Conservation (phyloP, 2,329 filamentous ascomycete species). For the Cladosporium sp. region DNA sequence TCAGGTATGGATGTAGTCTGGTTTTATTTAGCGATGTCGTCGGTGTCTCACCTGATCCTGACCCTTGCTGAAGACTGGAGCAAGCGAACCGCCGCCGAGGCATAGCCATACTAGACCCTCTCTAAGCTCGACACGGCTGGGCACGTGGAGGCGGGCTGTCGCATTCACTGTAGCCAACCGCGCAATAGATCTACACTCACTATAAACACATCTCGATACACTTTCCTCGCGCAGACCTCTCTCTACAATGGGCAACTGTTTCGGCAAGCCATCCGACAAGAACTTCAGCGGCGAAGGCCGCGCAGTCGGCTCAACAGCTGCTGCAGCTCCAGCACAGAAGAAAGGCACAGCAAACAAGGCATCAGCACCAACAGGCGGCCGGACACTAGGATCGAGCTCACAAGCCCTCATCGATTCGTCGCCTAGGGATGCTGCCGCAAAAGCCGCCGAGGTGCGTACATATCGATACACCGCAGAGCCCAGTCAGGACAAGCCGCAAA, state of each 20-base stretch:
- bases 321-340: not conserved
- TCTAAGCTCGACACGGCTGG: not conserved
- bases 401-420: conserved; percentile 31
- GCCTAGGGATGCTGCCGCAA: conserved; percentile 67
- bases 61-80: not conserved
- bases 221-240: too few species aligned
- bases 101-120: not conserved
- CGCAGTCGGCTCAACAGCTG: conserved; percentile 59
- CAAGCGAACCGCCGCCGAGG: not conserved
- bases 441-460: conserved; percentile 75
- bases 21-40: not conserved
- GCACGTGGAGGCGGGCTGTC: conserved; percentile 8
- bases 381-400: conserved; percentile 61
- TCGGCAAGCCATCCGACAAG: conserved; percentile 66
- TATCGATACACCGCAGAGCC: not conserved
- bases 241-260: conserved; percentile 78
- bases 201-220: not conserved
- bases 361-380: conserved; percentile 44
- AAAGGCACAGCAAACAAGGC: conserved; percentile 39
- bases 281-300: conserved; percentile 73
- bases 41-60: not conserved
- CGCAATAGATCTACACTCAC: not conserved
- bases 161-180: not conserved
- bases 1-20: not conserved
- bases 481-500: not conserved